phyloP scores from a whole-genome alignment of 352 stramenopile species.

The Pythium plurisporium region DNA sequence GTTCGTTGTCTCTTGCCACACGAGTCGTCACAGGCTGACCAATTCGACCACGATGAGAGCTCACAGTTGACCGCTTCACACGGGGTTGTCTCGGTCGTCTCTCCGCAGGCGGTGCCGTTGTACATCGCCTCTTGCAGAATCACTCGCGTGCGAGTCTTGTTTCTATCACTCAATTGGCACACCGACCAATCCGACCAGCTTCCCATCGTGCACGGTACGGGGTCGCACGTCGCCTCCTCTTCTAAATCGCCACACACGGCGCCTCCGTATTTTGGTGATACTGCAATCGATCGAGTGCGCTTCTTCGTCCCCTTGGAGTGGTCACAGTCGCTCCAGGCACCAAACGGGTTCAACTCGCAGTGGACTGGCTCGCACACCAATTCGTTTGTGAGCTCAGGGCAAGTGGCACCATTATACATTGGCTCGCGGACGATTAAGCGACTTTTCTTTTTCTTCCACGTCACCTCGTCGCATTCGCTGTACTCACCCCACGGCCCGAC shows the following conservation, averaged over 20 bases:
- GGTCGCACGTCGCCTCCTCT: slow-evolving; percentile 36
- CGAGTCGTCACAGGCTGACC: slow-evolving; percentile 39
- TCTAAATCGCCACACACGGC: slow-evolving; percentile 17
- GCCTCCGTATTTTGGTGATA: slow-evolving; percentile 27
- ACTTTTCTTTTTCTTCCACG: slow-evolving; percentile 46
- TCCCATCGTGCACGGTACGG: slow-evolving; percentile 32
- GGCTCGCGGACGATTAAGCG: slow-evolving; percentile 28
- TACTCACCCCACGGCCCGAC: slow-evolving; percentile 52
- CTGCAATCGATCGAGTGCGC: slow-evolving; percentile 24
- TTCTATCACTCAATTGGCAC: slow-evolving; percentile 43
- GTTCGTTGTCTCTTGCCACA: slow-evolving; percentile 37
- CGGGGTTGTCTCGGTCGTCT: not conserved
- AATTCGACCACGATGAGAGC: slow-evolving; percentile 34
- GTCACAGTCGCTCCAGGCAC: slow-evolving; percentile 39
- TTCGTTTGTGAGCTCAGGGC: slow-evolving; percentile 41
- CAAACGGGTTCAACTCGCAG: slow-evolving; percentile 31
- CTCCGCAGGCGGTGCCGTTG: slow-evolving; percentile 28
- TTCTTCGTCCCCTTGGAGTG: slow-evolving; percentile 38
- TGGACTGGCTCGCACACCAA: slow-evolving; percentile 45
- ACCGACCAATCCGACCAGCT: slow-evolving; percentile 50
- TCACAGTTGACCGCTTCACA: slow-evolving; percentile 42
- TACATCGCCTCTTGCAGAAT: slow-evolving; percentile 31
- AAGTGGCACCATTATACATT: slow-evolving; percentile 36
- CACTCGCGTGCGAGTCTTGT: slow-evolving; percentile 25
- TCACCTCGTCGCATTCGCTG: slow-evolving; percentile 35